Base-by-base conservation (phyloP, 306 rosid genomes). In the Rubus idaeus region DNA sequence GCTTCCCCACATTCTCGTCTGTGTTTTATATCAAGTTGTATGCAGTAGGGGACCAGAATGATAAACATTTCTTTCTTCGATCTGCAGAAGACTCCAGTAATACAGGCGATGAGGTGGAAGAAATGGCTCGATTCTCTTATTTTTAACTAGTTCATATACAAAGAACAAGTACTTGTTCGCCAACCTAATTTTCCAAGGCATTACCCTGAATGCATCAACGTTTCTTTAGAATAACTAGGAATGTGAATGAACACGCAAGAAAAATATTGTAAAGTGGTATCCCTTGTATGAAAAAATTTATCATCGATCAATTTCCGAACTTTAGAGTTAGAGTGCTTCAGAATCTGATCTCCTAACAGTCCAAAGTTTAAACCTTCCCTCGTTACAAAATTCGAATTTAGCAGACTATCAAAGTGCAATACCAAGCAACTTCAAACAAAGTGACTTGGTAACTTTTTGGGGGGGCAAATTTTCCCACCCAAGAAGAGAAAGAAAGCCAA, bases 381-480 rank as follows among this genome's bases (percentile, higher is more conserved):
- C 60, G 16, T 18, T 18, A 53, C 60, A 18, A 10, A 60, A 26
- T 56, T 56, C 10, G 12, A 56, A 26, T 55, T 55, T 55, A 56
- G 62, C 46, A 42, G 8, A 30, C 35, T 30, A 30, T 30, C 35
- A 30, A 52, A 52, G 58, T 52, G 58, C 23, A 52, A 52, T 52
- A 21, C 21, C 20, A 18, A 58, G 1, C 40, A 30, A n/a, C 30
- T 45, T 44, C 10, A 20, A 62, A n/a, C 23, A 11, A 64, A 51
- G 63, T 72, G 20, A 40, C 40, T 14, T 6, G 53, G 65, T 52
- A 45, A 35, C 65, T 53, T 18, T 75, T 68, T 60, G 35, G 68
- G 88, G 83, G 73, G 86, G 86, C 86, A 85, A 74, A 72, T 71
- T 79, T 75, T 71, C 81, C 81, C n/a, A 68, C 49, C 41, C 45